Evolutionary conservation across 352 stramenopile species (phyloP).

Genomic region (Phytophthora nicotianae): DNA sequence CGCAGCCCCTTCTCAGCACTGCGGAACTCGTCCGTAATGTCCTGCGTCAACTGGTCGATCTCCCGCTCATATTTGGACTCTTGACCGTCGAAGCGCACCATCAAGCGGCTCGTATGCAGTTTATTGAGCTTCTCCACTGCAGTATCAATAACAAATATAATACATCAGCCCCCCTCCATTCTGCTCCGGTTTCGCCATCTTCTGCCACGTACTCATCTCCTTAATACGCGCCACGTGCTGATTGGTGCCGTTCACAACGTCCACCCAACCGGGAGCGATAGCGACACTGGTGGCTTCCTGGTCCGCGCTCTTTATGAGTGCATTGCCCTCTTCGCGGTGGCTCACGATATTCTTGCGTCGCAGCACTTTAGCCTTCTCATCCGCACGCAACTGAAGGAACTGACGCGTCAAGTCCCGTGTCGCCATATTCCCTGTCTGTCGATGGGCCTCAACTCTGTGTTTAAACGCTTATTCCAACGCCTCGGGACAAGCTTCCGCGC

Average conservation of each 20-base stretch:
- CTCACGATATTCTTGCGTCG: slow-evolving; percentile 86
- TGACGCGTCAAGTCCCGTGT: slow-evolving; percentile 78
- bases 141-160: slow-evolving; percentile 11
- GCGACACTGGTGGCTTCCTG: slow-evolving; percentile 41
- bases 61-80: slow-evolving; percentile 88
- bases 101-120: slow-evolving; percentile 84
- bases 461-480: slow-evolving; percentile 9
- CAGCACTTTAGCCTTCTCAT: slow-evolving; percentile 85
- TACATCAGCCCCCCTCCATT: not conserved
- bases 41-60: slow-evolving; percentile 77
- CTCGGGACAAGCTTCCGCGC: not conserved
- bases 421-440: slow-evolving; percentile 49
- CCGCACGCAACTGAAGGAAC: slow-evolving; percentile 72
- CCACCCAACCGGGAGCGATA: slow-evolving; percentile 74
- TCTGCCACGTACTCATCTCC: slow-evolving; percentile 68
- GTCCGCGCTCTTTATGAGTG: slow-evolving; percentile 65
- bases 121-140: slow-evolving; percentile 87
- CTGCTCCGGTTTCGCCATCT: not conserved
- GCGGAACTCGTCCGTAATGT: slow-evolving; percentile 87
- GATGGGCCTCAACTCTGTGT: not conserved
- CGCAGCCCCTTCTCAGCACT: slow-evolving; percentile 77
- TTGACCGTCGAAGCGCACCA: slow-evolving; percentile 87
- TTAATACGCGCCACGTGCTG: slow-evolving; percentile 83
- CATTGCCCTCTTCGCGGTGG: slow-evolving; percentile 70
- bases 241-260: slow-evolving; percentile 81